phyloP scores from a whole-genome alignment of 768 basidiomycete species.

The Cystofilobasidium capitatum region DNA sequence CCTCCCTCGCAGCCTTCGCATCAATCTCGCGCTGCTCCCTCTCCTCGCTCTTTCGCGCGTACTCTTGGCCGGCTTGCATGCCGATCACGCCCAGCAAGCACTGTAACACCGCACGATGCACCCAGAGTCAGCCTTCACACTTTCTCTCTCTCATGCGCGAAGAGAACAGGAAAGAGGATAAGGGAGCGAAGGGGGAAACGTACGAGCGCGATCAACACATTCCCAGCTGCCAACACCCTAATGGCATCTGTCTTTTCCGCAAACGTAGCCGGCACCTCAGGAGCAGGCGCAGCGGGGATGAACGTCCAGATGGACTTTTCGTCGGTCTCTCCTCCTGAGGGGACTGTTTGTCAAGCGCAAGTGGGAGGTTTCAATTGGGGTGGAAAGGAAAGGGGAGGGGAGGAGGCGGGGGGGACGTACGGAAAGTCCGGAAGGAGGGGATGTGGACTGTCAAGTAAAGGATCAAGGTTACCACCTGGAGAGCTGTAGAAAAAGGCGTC shows the following conservation, averaged over 20 bases:
- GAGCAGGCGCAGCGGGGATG: slow-evolving; percentile 35
- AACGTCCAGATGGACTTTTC: slow-evolving; percentile 30
- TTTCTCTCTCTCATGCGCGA: not conserved
- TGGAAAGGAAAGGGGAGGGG: not conserved
- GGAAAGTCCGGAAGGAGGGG: slow-evolving; percentile 66
- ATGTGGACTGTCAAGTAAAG: slow-evolving; percentile 77
- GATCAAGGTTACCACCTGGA: slow-evolving; percentile 63
- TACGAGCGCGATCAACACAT: slow-evolving; percentile 72
- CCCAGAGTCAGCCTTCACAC: not conserved
- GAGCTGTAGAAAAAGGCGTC: slow-evolving; percentile 46
- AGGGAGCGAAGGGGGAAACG: slow-evolving; percentile 33
- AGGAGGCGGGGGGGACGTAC: slow-evolving; percentile 25
- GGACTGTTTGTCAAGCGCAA: slow-evolving; percentile 30
- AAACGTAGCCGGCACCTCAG: slow-evolving; percentile 41
- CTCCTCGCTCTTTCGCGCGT: slow-evolving; percentile 56
- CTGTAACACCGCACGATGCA: slow-evolving; percentile 13
- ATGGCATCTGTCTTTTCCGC: slow-evolving; percentile 67
- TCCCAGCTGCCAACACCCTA: slow-evolving; percentile 71
- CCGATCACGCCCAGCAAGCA: slow-evolving; percentile 36
- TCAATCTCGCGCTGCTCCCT: slow-evolving; percentile 42
- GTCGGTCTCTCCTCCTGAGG: slow-evolving; percentile 31
- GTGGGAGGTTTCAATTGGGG: not conserved
- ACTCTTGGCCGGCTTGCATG: slow-evolving; percentile 73
- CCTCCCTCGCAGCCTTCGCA: slow-evolving; percentile 39
- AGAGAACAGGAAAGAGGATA: not conserved